A percentile compares a stretch with the other conserved stretches of the same genome.
Evolutionary conservation across 345 rosid genomes (phyloP).

Genomic region (Zanthoxylum bungeanum): DNA sequence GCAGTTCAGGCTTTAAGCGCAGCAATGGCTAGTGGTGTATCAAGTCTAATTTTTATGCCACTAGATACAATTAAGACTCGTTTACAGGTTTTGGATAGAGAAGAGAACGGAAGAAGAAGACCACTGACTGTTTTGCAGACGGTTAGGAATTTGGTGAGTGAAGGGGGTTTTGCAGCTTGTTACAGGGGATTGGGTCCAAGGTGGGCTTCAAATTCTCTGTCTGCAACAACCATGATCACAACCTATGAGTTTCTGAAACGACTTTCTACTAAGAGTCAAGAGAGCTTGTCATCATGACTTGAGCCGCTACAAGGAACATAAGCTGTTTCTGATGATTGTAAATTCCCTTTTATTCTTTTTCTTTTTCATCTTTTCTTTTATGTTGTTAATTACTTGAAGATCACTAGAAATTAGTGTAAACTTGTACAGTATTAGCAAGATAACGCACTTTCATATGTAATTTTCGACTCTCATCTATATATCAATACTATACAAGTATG

Average conservation of each 20-base stretch:
- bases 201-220: slow-evolving; percentile 91
- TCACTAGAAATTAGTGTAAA: slow-evolving; percentile 23
- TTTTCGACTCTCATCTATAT: neutral
- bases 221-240: slow-evolving; percentile 87
- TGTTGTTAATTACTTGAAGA: neutral
- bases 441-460: neutral
- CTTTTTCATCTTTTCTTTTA: neutral
- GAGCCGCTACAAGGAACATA: neutral
- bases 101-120: slow-evolving; percentile 57
- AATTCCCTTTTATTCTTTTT: neutral
- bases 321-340: slow-evolving; percentile 19
- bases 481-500: neutral
- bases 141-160: slow-evolving; percentile 53
- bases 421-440: slow-evolving; percentile 17
- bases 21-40: slow-evolving; percentile 75
- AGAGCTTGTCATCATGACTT: slow-evolving; percentile 15
- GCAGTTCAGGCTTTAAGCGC: slow-evolving; percentile 75
- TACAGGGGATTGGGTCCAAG: slow-evolving; percentile 91
- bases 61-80: slow-evolving; percentile 84
- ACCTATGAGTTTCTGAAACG: slow-evolving; percentile 84
- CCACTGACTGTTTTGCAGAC: slow-evolving; percentile 62
- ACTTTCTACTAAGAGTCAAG: slow-evolving; percentile 59
- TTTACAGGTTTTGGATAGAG: slow-evolving; percentile 74
- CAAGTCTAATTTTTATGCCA: slow-evolving; percentile 81
- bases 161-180: slow-evolving; percentile 79